Percentiles rank a stretch among this genome's conserved stretches.
These are phyloP conservation scores for Albifimbria verrucaria DNA, from an alignment of 2,329 filamentous ascomycete species.

Conservation along the genomic window DNA sequence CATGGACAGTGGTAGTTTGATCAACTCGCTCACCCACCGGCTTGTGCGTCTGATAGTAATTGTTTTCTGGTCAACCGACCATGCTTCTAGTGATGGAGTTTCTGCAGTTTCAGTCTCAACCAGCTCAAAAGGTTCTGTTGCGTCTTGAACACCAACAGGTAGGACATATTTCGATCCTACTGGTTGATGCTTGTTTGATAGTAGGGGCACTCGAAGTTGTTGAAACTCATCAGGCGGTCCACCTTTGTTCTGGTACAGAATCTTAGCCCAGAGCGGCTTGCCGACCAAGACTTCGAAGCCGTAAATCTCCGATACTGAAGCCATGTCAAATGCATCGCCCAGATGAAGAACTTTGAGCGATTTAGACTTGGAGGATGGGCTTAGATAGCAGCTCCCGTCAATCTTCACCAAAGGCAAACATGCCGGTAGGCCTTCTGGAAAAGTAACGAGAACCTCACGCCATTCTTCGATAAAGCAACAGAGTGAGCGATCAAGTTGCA, in stretches of 20 bases:
- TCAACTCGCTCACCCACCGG: not conserved
- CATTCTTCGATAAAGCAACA: not conserved
- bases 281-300: not conserved
- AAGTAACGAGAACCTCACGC: not conserved
- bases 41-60: not conserved
- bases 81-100: not conserved
- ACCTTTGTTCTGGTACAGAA: not conserved
- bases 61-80: not conserved
- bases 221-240: not conserved
- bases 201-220: not conserved
- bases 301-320: not conserved
- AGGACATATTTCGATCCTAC: not conserved
- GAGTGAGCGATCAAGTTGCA: not conserved
- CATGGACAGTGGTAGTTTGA: not conserved
- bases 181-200: not conserved
- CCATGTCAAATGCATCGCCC: not conserved
- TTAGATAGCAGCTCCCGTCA: not conserved
- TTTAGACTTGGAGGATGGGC: not conserved
- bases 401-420: not conserved
- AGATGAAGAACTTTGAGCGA: not conserved
- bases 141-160: not conserved
- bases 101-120: not conserved
- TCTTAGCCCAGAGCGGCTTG: not conserved
- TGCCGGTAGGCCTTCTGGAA: not conserved
- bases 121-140: not conserved